Evolutionary conservation across 495 filamentous ascomycete species (phyloP).

Genomic region (Durotheca rogersii): DNA sequence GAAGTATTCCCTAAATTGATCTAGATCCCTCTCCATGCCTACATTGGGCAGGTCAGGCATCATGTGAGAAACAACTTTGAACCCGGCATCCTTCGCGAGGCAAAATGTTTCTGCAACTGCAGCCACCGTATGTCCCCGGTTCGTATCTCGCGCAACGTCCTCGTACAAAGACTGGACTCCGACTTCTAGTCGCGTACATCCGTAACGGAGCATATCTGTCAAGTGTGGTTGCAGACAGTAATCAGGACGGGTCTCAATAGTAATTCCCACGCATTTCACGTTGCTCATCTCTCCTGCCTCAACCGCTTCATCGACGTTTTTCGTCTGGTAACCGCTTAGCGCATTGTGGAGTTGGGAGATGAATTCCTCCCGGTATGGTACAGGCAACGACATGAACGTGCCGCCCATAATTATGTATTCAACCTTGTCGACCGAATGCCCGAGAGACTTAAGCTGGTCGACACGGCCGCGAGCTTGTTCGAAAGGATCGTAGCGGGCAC

Average conservation of each 20-base stretch:
- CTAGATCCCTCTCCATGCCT: slow-evolving; percentile 94
- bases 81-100: slow-evolving; percentile 93
- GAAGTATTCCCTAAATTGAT: slow-evolving; percentile 97
- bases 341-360: slow-evolving; percentile 96
- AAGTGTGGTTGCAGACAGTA: slow-evolving; percentile 93
- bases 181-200: slow-evolving; percentile 90
- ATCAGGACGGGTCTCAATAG: slow-evolving; percentile 94
- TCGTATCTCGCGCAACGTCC: slow-evolving; percentile 96
- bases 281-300: slow-evolving; percentile 88
- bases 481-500: slow-evolving; percentile 95
- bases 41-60: slow-evolving; percentile 99
- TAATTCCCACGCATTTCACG: slow-evolving; percentile 96
- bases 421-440: slow-evolving; percentile 97
- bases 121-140: slow-evolving; percentile 93
- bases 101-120: slow-evolving; percentile 94
- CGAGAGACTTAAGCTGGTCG: slow-evolving; percentile 91
- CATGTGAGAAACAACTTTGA: slow-evolving; percentile 99
- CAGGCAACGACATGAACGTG: slow-evolving; percentile 94
- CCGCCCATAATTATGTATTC: slow-evolving; percentile 99
- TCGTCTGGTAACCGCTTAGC: slow-evolving; percentile 85
- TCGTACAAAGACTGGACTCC: slow-evolving; percentile 97
- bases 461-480: slow-evolving; percentile 95
- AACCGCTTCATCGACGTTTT: slow-evolving; percentile 93
- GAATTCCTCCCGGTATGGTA: slow-evolving; percentile 85
- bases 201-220: slow-evolving; percentile 91